Evolutionary conservation across 202 grass and related monocot species (phyloP), one percentile per base, ranked within the genome.

Genomic region (Zoysia matrella): DNA sequence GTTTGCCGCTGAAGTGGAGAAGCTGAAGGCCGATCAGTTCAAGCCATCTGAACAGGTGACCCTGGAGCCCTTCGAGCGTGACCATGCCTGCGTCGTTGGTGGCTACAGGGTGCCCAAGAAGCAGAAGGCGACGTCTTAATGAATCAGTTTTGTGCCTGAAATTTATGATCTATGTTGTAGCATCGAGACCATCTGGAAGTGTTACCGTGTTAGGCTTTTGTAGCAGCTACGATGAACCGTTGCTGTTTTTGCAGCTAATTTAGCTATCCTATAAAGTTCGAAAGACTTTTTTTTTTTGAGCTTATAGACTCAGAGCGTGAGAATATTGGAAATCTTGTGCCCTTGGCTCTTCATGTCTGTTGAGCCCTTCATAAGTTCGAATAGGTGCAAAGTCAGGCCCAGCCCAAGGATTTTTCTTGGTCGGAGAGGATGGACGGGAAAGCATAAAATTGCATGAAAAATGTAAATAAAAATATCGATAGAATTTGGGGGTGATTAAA

Each of bases 21-120:
- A 98, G 84, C 86, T 98, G 18, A 91, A 93, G 72, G 90, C 92
- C 0, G 92, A 98, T 50, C 95, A 98, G 73, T 98, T 98, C 90
- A 98, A 93, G 77, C 92, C 92, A 2, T 63, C 84, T 0, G 95
- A 98, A 81, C 91, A 94, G 76, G 95, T 98, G 8, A 94, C 92
- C 4, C 69, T 94, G 52, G 92, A 94, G 84, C 90, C 92, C 9
- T 98, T 90, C 1, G 88, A 98, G 69, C 88, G 88, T 4, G 90
- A 94, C 60, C 92, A 93, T 4, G 92, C 92, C 1, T 98, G 90
- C 2, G 92, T 98, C 3, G 92, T 98, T 0, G 95, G 95, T 68
- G 95, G 75, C 0, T 97, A 92, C 83, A 89, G 92, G 60, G 63
- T 94, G 90, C 92, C 90, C 8, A 98, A 94, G 86, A 98, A 93